Evolutionary conservation across 129 eudicot genomes (phyloP).

Genomic region (Calendula officinalis): DNA sequence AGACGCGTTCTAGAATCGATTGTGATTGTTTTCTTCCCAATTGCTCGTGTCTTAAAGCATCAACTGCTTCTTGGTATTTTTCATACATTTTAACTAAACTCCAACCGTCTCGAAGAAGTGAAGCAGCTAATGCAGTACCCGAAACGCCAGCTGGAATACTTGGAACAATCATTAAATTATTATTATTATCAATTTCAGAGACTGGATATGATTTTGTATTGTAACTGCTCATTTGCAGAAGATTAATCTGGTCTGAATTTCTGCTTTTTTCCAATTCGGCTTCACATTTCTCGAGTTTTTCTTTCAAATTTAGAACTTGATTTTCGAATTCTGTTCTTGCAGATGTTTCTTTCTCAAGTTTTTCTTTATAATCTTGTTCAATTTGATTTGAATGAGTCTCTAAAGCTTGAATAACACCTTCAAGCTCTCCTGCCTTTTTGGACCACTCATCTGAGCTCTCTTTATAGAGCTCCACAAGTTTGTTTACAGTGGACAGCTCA

Average conservation of each 20-base stretch:
- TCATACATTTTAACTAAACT: conserved; percentile 87
- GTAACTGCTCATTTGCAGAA: conserved; percentile 55
- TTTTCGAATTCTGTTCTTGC: conserved; percentile 54
- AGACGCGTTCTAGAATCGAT: conserved; percentile 70
- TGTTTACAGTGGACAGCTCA: conserved; percentile 77
- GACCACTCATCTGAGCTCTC: conserved; percentile 97
- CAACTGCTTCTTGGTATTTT: conserved; percentile 93
- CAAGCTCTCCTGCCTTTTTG: conserved; percentile 96
- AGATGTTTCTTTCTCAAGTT: conserved; percentile 64
- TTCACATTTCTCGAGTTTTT: conserved; percentile 57
- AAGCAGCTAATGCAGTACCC: conserved; percentile 96
- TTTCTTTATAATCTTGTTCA: conserved; percentile 78
- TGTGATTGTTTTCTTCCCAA: conserved; percentile 82
- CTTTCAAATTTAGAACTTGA: conserved; percentile 51
- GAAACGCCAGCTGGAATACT: conserved; percentile 75
- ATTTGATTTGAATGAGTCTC: conserved; percentile 83
- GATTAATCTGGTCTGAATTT: conserved; percentile 54
- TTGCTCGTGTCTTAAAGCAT: conserved; percentile 88
- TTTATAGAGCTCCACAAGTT: conserved; percentile 80
- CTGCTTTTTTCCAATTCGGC: conserved; percentile 56
- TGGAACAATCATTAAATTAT: conserved; percentile 58
- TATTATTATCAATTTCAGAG: conserved; percentile 34
- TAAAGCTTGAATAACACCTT: conserved; percentile 90
- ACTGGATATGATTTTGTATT: conserved; percentile 38
- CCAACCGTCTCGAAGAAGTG: conserved; percentile 98